Evolutionary conservation across 805 yeast genomes (phyloP), one percentile per base, ranked within the genome.

Genomic region (Debaryomyces maramus): DNA sequence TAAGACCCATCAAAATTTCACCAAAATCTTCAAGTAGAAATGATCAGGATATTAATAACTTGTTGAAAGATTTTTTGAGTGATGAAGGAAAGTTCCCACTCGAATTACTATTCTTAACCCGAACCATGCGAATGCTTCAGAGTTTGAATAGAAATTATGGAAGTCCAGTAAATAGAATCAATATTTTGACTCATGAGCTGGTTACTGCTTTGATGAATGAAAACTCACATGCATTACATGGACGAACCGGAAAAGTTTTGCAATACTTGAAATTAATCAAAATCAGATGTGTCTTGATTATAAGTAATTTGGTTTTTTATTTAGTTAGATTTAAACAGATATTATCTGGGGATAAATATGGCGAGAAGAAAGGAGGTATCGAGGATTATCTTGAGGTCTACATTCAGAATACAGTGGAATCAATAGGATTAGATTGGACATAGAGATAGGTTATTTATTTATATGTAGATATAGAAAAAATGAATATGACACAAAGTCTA

Each of bases 51-150:
- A 53, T 73, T 46, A 67, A 70, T 15, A 70, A 73, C n/a, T 63
- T 74, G 43, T 69, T 86, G 59, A 67, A 68, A 43, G 64, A 66
- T 37, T 80, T 85, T 46, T 66, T 85, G 41, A 60, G 77, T 41
- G 88, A 84, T 55, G 72, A 82, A 5, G 75, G 76, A 34, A 75
- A 76, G 57, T 80, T 86, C 53, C 95, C 95, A 2, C 60, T 80
- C 44, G 80, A 79, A 33, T 58, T 85, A 39, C 68, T 82, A 14
- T 85, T 85, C 50, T 61, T 86, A 5, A 78, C 84, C 39, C 65
- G 91, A 51, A 72, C 86, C 8, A 82, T 84, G 84, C 67, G 90
- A 44, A 84, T 85, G 67, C 73, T 86, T 36, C 91, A 85, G 55
- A 81, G 80, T 17, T 60, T 83, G 46, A 85, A 86, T 56, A 79